These are phyloP conservation scores for Solanum neorickii DNA, from an alignment of 257 asterid species.

Conservation along the genomic window DNA sequence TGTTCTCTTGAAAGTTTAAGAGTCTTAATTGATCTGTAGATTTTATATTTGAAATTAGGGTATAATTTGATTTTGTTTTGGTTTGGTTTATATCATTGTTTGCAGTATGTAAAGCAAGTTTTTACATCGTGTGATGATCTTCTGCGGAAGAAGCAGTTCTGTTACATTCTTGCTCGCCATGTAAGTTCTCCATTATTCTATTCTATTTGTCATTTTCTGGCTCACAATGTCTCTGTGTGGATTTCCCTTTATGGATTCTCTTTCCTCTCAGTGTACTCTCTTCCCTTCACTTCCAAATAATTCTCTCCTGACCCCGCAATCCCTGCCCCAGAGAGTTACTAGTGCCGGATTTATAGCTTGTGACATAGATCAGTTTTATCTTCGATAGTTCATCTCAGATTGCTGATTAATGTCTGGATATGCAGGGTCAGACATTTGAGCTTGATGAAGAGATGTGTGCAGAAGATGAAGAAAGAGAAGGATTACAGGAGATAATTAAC, in stretches of 20 bases:
- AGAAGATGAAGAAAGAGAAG: constrained; percentile 71
- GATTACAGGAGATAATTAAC: constrained; percentile 62
- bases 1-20: not conserved
- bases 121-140: constrained; percentile 48
- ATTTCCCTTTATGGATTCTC: not conserved
- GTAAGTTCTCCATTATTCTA: constrained; percentile 31
- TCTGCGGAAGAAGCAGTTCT: constrained; percentile 57
- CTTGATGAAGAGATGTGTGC: constrained; percentile 48
- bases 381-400: not conserved
- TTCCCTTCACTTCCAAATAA: not conserved
- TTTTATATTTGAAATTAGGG: not conserved
- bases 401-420: not conserved
- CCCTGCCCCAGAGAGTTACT: not conserved
- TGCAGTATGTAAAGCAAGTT: constrained; percentile 73
- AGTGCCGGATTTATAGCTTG: not conserved
- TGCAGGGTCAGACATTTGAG: constrained; percentile 66
- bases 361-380: not conserved
- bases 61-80: not conserved
- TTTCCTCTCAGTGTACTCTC: not conserved
- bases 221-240: not conserved
- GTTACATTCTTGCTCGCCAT: constrained; percentile 86
- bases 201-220: not conserved
- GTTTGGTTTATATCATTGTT: constrained; percentile 3
- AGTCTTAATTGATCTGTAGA: not conserved
- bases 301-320: not conserved